phyloP scores from a whole-genome alignment of 768 basidiomycete genomes.

The Trametes cinnabarina region DNA sequence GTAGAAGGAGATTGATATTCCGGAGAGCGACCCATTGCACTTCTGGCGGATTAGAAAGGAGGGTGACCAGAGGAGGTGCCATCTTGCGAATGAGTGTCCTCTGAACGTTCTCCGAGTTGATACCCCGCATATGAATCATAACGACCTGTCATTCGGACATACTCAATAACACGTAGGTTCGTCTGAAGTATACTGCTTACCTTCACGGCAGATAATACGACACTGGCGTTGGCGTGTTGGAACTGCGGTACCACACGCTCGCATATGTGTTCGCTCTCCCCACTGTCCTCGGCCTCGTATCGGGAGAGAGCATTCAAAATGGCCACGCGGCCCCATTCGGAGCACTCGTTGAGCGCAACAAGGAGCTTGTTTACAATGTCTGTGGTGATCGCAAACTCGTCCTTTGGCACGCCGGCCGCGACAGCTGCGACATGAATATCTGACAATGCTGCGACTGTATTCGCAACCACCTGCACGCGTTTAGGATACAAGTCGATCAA shows the following conservation, averaged over 20 bases:
- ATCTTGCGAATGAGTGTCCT: slow-evolving; percentile 91
- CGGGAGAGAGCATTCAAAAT: slow-evolving; percentile 83
- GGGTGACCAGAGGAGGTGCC: slow-evolving; percentile 94
- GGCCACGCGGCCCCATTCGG: slow-evolving; percentile 98
- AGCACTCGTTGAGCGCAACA: slow-evolving; percentile 95
- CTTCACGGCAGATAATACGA: slow-evolving; percentile 96
- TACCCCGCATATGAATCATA: slow-evolving; percentile 93
- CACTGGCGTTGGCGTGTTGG: slow-evolving; percentile 94
- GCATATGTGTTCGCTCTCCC: slow-evolving; percentile 98
- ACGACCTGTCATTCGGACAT: slow-evolving; percentile 60
- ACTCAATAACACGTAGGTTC: not conserved
- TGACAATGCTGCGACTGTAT: slow-evolving; percentile 88
- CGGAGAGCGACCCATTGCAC: slow-evolving; percentile 98
- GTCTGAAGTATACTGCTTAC: slow-evolving; percentile 38
- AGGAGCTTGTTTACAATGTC: slow-evolving; percentile 83
- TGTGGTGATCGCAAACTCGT: slow-evolving; percentile 80
- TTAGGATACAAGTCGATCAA: not conserved
- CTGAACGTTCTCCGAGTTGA: slow-evolving; percentile 77
- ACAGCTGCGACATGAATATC: slow-evolving; percentile 84
- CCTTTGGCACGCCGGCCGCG: slow-evolving; percentile 57
- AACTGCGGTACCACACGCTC: slow-evolving; percentile 98
- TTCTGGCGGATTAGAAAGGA: slow-evolving; percentile 94
- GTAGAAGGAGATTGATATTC: slow-evolving; percentile 94
- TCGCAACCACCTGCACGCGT: slow-evolving; percentile 84
- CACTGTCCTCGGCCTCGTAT: slow-evolving; percentile 81